phyloP scores from a whole-genome alignment of 2,329 filamentous ascomycete species.

The Colletotrichum lini region DNA sequence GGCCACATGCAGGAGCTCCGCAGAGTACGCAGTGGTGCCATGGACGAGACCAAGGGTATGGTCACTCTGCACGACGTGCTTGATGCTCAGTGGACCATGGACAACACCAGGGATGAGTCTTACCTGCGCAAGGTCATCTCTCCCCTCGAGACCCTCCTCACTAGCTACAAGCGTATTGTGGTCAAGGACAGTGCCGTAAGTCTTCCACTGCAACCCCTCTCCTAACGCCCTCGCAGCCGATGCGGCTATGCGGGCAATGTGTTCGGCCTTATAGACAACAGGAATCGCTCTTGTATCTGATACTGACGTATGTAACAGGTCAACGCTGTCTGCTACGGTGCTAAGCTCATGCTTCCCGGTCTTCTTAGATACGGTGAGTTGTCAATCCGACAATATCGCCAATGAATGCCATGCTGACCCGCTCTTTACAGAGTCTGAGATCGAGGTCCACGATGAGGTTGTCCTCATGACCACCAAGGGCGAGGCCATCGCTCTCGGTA shows the following conservation, averaged over 20 bases:
- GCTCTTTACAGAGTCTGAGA: constrained; percentile 78
- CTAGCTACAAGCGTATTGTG: constrained; percentile 94
- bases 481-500: constrained; percentile 96
- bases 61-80: constrained; percentile 96
- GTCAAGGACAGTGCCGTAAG: constrained; percentile 87
- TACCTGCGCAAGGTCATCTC: constrained; percentile 93
- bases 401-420: constrained; percentile 46
- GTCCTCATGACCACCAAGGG: constrained; percentile 99
- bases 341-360: constrained; percentile 98
- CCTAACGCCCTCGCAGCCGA: constrained; percentile 16
- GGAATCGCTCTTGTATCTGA: constrained; percentile 5
- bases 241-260: constrained; percentile 31
- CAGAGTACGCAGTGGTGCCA: constrained; percentile 92
- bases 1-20: constrained; percentile 99
- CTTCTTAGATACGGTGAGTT: constrained; percentile 87
- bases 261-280: constrained; percentile 6
- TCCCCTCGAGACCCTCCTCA: constrained; percentile 92
- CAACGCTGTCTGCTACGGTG: constrained; percentile 98
- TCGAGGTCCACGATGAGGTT: constrained; percentile 96
- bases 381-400: constrained; percentile 32
- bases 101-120: constrained; percentile 92
- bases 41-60: constrained; percentile 90
- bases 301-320: constrained; percentile 60
- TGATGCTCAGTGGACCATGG: constrained; percentile 95
- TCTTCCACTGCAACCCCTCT: constrained; percentile 29